Evolutionary conservation across 78 protist genomes (phyloP), one percentile per base, ranked within the genome.

Genomic region (Dictyostelium firmibasis): DNA sequence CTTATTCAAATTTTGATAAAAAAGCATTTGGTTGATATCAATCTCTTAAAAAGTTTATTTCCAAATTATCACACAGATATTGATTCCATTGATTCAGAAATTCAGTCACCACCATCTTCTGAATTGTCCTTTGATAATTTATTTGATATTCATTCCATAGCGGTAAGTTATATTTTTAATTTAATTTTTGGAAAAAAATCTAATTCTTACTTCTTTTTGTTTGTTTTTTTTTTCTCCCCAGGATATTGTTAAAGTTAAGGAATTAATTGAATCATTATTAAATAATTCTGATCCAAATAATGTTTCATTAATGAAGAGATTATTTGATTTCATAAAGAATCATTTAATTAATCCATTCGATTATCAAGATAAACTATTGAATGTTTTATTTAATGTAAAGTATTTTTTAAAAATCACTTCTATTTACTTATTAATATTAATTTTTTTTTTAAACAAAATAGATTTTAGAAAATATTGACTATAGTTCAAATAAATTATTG

Each of bases 281-380:
- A 43, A 77, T 77, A 57, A n/a, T 82, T 25, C 38, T 18, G 50
- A 82, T 57, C 86, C 76, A 57, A 82, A 27, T 7, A 27, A 82
- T 20, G 25, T 60, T 33, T 69, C 36, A 23, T 3, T 53, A 8
- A 86, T 86, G 29, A 38, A 75, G 36, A 38, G 41, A 4, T 33
- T 86, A 14, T 53, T 77, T 33, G 27, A 74, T 50, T 35, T 77
- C 1, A 18, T 86, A 14, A 74, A 50, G 53, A 23, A 29, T 10
- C 81, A 77, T 38, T 77, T 86, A 60, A 38, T 57, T 53, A 14
- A 33, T 35, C 57, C 85, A 77, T 77, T 77, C 25, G 94, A 89
- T 35, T 89, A 67, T 35, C 94, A 89, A 69, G 94, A 89, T 35
- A 33, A 89, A 35, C 31, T 89, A 64, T 36, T 89, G 16, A 62